Conservation (phyloP, 257 asterid genomes). For the Rubia yunnanensis region DNA sequence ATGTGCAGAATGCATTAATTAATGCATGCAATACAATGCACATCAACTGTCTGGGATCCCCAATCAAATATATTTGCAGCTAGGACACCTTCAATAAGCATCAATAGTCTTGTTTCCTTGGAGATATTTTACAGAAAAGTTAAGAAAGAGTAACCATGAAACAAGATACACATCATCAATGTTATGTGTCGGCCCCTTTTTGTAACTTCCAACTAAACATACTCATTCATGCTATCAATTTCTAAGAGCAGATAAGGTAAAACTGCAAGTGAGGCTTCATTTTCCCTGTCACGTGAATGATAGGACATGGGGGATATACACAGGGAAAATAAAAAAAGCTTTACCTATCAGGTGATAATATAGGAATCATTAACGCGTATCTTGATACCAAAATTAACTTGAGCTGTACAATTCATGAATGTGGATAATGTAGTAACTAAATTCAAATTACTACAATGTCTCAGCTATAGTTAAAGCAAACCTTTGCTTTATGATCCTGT, state of each 20-base stretch:
- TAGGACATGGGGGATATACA: conserved; percentile 12
- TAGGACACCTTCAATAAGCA: conserved; percentile 87
- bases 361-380: too few relatives aligned
- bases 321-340: neutral
- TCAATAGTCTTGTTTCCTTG: conserved; percentile 80
- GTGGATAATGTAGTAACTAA: neutral
- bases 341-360: neutral
- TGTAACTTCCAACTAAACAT: too few relatives aligned
- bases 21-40: too few relatives aligned
- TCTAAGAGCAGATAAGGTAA: conserved; percentile 75
- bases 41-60: conserved; percentile 99
- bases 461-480: conserved; percentile 11
- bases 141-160: too few relatives aligned
- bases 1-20: too few relatives aligned
- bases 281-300: conserved; percentile 47
- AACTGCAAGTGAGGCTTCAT: conserved; percentile 96
- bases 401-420: neutral
- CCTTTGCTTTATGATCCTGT: conserved; percentile 96
- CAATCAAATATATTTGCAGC: conserved; percentile 98
- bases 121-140: conserved; percentile 4
- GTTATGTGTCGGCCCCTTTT: too few relatives aligned
- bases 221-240: conserved; percentile 84
- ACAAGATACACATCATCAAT: too few relatives aligned
- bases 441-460: neutral
- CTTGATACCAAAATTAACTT: neutral